phyloP scores from a whole-genome alignment of 352 stramenopile genomes.

The Globisporangium lucens region DNA sequence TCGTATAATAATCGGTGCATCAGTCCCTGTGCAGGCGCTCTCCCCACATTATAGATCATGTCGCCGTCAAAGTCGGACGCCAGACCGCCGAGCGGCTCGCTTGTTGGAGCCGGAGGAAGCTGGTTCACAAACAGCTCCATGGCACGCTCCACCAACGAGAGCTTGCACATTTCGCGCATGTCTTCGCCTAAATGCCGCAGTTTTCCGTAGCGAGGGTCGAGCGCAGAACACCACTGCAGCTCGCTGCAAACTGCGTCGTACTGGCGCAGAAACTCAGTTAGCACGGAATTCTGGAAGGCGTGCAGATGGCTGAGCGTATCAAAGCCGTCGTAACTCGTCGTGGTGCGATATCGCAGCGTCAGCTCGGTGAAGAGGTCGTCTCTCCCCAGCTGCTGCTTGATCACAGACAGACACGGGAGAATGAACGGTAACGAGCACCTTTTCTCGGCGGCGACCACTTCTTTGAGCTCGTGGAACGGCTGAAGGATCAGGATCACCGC shows the following conservation, averaged over 20 bases:
- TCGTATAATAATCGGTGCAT: slow-evolving; percentile 55
- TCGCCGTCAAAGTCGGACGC: slow-evolving; percentile 29
- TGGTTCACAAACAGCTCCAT: slow-evolving; percentile 28
- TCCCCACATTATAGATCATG: slow-evolving; percentile 28
- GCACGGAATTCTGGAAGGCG: slow-evolving; percentile 13
- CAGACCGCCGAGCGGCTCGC: slow-evolving; percentile 20
- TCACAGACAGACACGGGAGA: slow-evolving; percentile 33
- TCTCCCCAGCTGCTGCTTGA: slow-evolving; percentile 28
- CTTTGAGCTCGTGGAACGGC: slow-evolving; percentile 39
- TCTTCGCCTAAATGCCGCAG: slow-evolving; percentile 41
- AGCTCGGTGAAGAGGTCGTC: slow-evolving; percentile 29
- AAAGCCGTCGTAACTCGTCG: background rate
- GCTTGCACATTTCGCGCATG: slow-evolving; percentile 27
- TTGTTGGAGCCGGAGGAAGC: slow-evolving; percentile 14
- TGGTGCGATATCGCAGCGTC: slow-evolving; percentile 10
- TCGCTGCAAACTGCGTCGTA: slow-evolving; percentile 21
- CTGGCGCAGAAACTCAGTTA: slow-evolving; percentile 5
- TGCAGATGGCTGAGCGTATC: slow-evolving; percentile 14
- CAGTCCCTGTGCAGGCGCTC: slow-evolving; percentile 24
- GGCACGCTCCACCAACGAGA: slow-evolving; percentile 17
- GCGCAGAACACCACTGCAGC: slow-evolving; percentile 36
- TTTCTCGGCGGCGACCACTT: slow-evolving; percentile 34
- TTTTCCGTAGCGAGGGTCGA: slow-evolving; percentile 44
- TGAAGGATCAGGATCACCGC: slow-evolving; percentile 35
- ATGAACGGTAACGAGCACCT: slow-evolving; percentile 35